Evolutionary conservation across 345 rosid species (phyloP).

Genomic region (Odontarrhena argentea): DNA sequence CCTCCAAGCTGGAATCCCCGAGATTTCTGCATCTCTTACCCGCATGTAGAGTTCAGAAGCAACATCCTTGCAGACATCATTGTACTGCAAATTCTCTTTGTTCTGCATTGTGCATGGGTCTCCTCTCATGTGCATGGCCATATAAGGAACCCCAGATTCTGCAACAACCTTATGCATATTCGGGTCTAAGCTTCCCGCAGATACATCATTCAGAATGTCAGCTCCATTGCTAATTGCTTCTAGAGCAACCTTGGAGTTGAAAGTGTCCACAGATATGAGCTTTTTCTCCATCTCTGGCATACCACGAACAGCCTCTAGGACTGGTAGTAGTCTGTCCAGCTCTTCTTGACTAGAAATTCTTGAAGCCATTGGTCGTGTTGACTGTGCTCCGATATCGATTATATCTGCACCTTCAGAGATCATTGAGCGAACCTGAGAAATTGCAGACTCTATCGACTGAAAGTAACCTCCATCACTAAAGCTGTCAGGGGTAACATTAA

Average conservation of each 20-base stretch:
- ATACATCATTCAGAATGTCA: slow-evolving; percentile 82
- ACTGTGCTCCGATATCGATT: slow-evolving; percentile 87
- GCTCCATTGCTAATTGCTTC: slow-evolving; percentile 82
- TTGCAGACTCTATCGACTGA: slow-evolving; percentile 63
- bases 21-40: slow-evolving; percentile 66
- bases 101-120: slow-evolving; percentile 87
- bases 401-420: slow-evolving; percentile 80
- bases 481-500: slow-evolving; percentile 94
- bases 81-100: slow-evolving; percentile 63
- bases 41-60: slow-evolving; percentile 63
- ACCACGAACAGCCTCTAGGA: slow-evolving; percentile 61
- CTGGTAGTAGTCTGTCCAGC: slow-evolving; percentile 68
- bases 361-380: slow-evolving; percentile 82
- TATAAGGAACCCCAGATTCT: slow-evolving; percentile 68
- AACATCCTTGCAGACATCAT: slow-evolving; percentile 69
- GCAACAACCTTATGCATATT: slow-evolving; percentile 68
- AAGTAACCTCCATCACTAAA: slow-evolving; percentile 90
- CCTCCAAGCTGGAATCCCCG: slow-evolving; percentile 92
- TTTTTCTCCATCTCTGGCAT: slow-evolving; percentile 92
- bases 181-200: slow-evolving; percentile 73
- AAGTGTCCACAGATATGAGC: slow-evolving; percentile 80
- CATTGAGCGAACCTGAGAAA: slow-evolving; percentile 73
- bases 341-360: slow-evolving; percentile 72
- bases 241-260: slow-evolving; percentile 81
- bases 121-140: slow-evolving; percentile 97